Evolutionary conservation across 345 rosid genomes (phyloP), one percentile per base, ranked within the genome.

Genomic region (Streptanthus diversifolius): DNA sequence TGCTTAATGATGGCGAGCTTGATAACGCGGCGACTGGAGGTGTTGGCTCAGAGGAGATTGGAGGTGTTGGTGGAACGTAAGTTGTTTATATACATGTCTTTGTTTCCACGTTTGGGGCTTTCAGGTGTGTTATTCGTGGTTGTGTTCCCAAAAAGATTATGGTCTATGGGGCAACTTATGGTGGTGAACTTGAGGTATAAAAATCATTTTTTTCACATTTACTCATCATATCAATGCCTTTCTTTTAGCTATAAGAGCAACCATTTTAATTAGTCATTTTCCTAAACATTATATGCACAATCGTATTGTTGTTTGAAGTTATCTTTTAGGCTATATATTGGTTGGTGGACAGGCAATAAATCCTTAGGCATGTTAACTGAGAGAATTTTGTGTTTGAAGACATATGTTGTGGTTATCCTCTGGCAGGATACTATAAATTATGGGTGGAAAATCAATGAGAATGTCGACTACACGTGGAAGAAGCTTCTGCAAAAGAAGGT

Each of bases 51-150:
- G 98, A 95, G 76, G 87, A 81, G 68, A 70, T 81, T 74, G 99
- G 98, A 73, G 99, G 99, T 58, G 96, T 95, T 77, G 99, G 99
- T 75, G 99, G 99, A 72, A 95, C 99, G 99, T 95, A 85, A 86
- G 99, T n/a, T n/a, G n/a, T n/a, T n/a, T n/a, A n/a, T 59, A 60
- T 40, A 37, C 44, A 15, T 39, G 18, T 41, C 3, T 49, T 66
- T 45, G 13, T 39, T 52, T 51, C 12, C 1, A 2, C 6, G 68
- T 35, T 43, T 56, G 32, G 15, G 29, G 40, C 48, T 64, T 79
- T 37, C 74, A 91, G 97, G 75, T 91, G 92, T 75, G 99, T 95
- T 35, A 81, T 95, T 64, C 98, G 99, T 32, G 99, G 99, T 63
- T 95, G 99, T 82, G 98, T 95, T 76, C 99, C 99, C 51, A 92